Evolutionary conservation across 306 rosid species (phyloP).

Genomic region (Prunus salicina): DNA sequence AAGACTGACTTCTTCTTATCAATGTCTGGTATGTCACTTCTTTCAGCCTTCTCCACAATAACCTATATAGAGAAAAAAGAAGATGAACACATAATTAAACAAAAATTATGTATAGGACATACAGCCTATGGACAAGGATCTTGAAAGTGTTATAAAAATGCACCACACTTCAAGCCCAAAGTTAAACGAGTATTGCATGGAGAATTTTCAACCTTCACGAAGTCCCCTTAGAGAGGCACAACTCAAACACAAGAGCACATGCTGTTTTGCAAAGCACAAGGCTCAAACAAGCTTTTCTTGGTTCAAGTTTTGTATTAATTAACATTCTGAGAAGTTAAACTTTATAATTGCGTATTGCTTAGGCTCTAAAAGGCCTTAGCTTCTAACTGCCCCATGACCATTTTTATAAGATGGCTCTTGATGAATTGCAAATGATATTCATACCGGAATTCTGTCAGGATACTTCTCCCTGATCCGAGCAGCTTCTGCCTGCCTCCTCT

Average conservation of each 20-base stretch:
- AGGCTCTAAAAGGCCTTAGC: neutral
- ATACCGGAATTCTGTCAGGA: constrained; percentile 87
- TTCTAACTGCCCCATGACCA: neutral
- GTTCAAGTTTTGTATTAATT: neutral
- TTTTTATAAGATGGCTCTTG: neutral
- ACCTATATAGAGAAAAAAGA: constrained; percentile 44
- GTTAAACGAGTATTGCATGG: neutral
- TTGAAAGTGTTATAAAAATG: neutral
- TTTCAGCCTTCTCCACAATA: constrained; percentile 86
- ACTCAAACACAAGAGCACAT: neutral
- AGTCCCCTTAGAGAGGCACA: neutral
- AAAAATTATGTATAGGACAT: neutral
- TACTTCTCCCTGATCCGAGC: constrained; percentile 85
- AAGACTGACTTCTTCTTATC: constrained; percentile 83
- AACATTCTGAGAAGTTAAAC: neutral
- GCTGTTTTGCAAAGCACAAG: neutral
- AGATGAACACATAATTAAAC: neutral
- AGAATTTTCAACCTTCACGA: neutral
- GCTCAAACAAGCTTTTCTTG: neutral
- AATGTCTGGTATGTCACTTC: constrained; percentile 80
- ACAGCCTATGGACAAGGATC: neutral
- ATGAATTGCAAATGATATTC: constrained; percentile 14
- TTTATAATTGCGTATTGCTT: neutral
- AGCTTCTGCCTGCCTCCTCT: constrained; percentile 91
- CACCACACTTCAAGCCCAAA: neutral